Evolutionary conservation across 805 yeast genomes (phyloP).

Genomic region (Yarrowia sp.): DNA sequence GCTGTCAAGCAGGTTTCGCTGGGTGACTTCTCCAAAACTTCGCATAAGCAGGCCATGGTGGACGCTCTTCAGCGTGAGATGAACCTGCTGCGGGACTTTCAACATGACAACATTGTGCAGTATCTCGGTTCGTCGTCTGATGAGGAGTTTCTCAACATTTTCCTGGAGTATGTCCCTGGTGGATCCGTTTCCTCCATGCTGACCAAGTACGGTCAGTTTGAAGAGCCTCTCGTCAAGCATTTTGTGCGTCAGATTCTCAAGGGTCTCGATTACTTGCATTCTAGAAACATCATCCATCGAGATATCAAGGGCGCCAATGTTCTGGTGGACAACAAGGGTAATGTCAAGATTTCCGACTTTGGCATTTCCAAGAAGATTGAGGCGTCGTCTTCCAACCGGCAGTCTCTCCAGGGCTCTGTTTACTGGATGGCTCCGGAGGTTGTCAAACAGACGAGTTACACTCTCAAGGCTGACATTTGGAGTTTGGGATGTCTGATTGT

Average conservation of each 20-base stretch:
- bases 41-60: slow-evolving; percentile 51
- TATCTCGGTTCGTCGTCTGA: slow-evolving; percentile 86
- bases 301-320: slow-evolving; percentile 90
- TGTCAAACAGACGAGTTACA: slow-evolving; percentile 86
- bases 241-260: slow-evolving; percentile 72
- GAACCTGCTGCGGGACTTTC: slow-evolving; percentile 66
- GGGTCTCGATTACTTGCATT: slow-evolving; percentile 72
- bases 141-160: slow-evolving; percentile 68
- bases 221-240: slow-evolving; percentile 67
- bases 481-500: slow-evolving; percentile 90
- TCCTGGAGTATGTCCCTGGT: slow-evolving; percentile 70
- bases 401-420: slow-evolving; percentile 88
- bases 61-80: slow-evolving; percentile 79
- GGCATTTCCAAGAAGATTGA: slow-evolving; percentile 74
- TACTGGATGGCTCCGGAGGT: slow-evolving; percentile 99
- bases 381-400: slow-evolving; percentile 54
- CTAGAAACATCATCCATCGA: slow-evolving; percentile 72
- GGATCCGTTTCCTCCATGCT: slow-evolving; percentile 70
- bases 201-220: slow-evolving; percentile 71
- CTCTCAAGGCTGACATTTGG: slow-evolving; percentile 95
- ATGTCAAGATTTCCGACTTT: slow-evolving; percentile 81
- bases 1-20: slow-evolving; percentile 93
- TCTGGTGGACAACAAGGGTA: slow-evolving; percentile 72
- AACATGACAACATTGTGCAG: slow-evolving; percentile 89
- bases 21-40: slow-evolving; percentile 43